A percentile compares a stretch with the other conserved stretches of the same genome.
These are phyloP conservation scores for Citrus sp. DNA, from an alignment of 345 rosid species.

Conservation along the genomic window DNA sequence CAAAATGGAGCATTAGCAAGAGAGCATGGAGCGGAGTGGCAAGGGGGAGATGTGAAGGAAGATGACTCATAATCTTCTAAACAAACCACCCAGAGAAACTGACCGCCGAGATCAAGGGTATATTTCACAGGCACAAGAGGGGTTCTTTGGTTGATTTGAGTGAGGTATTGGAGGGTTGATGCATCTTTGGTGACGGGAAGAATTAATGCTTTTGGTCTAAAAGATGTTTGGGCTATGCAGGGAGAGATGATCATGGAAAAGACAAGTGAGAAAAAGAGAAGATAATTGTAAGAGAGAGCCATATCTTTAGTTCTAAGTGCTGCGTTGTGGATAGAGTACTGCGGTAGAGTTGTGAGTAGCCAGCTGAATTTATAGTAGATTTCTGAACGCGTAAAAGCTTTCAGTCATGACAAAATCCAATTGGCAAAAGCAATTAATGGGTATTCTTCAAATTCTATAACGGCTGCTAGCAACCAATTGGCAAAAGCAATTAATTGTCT, in stretches of 20 bases:
- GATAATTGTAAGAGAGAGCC: background rate
- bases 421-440: no score
- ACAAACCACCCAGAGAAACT: background rate
- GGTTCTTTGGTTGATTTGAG: constrained; percentile 24
- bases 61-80: background rate
- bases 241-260: background rate
- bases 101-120: constrained; percentile 4
- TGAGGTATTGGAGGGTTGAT: constrained; percentile 14
- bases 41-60: background rate
- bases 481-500: no score
- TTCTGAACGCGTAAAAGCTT: no score
- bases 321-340: no score
- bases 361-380: no score
- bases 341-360: no score
- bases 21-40: background rate
- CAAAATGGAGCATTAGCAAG: background rate
- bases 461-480: no score
- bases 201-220: constrained; percentile 11
- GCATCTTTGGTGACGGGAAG: constrained; percentile 21
- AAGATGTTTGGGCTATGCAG: background rate
- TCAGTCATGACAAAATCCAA: no score
- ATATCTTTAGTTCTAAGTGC: no score
- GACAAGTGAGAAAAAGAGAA: background rate
- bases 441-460: no score
- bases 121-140: constrained; percentile 4